Base-by-base conservation (phyloP, 768 basidiomycete species). In the Suillus subalutaceus region DNA sequence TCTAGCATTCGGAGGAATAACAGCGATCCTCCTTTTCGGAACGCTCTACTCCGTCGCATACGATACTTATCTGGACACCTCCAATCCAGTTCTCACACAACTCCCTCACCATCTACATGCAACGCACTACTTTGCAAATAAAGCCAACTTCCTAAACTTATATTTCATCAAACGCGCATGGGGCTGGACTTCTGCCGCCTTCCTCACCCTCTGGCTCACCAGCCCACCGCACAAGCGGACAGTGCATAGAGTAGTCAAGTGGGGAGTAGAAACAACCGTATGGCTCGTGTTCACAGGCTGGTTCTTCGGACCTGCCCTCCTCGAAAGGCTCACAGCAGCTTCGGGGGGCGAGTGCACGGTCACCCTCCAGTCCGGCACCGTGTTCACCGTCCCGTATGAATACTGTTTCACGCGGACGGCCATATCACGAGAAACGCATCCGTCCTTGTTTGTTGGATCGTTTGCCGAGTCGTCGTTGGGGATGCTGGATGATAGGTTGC, bases 151-250 rank as follows among this genome's bases (percentile, higher is more conserved):
- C 1, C 83, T 99, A 73, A 99, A 98, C 73, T 84, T 89, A 65
- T 80, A 86, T 71, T 96, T 97, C 79, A 93, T 96, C 74, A 99
- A 99, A 79, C 83, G 86, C 62, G 88, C 91, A 30, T 97, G 97
- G 96, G 93, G 80, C 0, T 97, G 96, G 95, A 96, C 95, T 1
- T 84, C 92, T 8, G 81, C 81, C 41, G 82, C 85, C 0, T 94
- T 93, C 71, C 72, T 89, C 63, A 71, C 84, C 63, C 80, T 84
- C 32, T 90, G 85, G 83, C 37, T 83, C 60, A 88, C 91, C 1
- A 84, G 85, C 68, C 86, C 90, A 6, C 74, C 80, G 2, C 72
- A 75, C 12, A 75, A 76, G 4, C 83, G 84, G 38, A 79, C 82
- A 1, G 66, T 71, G 12, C 63, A 76, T 26, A 82, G 89, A 52